A percentile compares a stretch with the other conserved stretches of the same genome.
These are phyloP conservation scores for Sclerotinia spermophila DNA, from an alignment of 2,329 filamentous ascomycete genomes.

Conservation along the genomic window DNA sequence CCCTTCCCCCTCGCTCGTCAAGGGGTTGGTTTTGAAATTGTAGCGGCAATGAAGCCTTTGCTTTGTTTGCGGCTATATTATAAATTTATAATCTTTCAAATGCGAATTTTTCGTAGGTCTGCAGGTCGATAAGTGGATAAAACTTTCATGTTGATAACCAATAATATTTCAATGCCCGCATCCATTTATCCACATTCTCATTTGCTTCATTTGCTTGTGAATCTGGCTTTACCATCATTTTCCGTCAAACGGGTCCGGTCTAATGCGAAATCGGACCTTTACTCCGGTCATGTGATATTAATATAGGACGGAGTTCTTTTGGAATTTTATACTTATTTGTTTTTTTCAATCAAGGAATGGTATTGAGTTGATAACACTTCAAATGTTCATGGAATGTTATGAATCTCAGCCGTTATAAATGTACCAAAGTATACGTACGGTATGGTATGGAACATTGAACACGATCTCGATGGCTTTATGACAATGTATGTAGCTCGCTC, in stretches of 20 bases:
- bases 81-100: too few relatives aligned
- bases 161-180: background rate
- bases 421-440: background rate
- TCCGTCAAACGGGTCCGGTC: constrained; percentile 2
- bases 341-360: too few relatives aligned
- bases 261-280: background rate
- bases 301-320: background rate
- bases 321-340: too few relatives aligned
- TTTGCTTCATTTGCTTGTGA: background rate
- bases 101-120: constrained; percentile 17
- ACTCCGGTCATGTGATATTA: background rate
- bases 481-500: background rate
- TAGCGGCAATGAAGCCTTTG: background rate
- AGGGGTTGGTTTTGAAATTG: background rate
- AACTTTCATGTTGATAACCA: background rate
- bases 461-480: background rate
- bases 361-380: background rate
- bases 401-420: background rate
- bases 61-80: constrained; percentile 7
- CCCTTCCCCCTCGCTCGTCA: background rate
- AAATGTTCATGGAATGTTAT: background rate
- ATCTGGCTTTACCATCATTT: background rate
- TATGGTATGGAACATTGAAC: background rate
- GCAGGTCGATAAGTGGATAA: background rate
- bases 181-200: background rate